Percentiles rank a stretch among this genome's conserved stretches.
These are phyloP conservation scores for Durio zibethinus DNA, from an alignment of 345 rosid species.

Conservation along the genomic window DNA sequence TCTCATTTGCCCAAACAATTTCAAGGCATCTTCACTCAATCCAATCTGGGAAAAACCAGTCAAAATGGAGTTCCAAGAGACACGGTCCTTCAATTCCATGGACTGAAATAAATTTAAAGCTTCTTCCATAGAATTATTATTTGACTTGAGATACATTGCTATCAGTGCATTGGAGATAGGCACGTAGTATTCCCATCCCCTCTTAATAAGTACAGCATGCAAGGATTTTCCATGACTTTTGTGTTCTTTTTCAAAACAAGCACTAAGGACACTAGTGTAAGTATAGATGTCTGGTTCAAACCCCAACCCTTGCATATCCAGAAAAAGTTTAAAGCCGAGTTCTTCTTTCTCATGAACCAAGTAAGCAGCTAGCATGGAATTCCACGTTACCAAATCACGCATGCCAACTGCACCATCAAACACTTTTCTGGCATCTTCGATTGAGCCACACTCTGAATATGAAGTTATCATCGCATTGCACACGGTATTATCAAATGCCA, in stretches of 20 bases:
- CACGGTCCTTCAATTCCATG: conserved; percentile 55
- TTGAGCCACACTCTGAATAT: conserved; percentile 60
- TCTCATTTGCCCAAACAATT: conserved; percentile 50
- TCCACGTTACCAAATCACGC: conserved; percentile 68
- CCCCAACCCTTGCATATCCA: conserved; percentile 43
- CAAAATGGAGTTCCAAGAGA: conserved; percentile 73
- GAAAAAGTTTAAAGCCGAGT: conserved; percentile 45
- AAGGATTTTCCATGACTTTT: conserved; percentile 45
- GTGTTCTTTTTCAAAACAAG: conserved; percentile 42
- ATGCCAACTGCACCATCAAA: conserved; percentile 42
- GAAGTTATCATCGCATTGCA: conserved; percentile 61
- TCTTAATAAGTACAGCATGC: conserved; percentile 60
- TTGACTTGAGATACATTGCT: conserved; percentile 55
- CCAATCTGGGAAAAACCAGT: conserved; percentile 65
- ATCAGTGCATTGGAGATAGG: conserved; percentile 59
- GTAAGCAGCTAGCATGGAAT: conserved; percentile 66
- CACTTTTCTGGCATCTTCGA: conserved; percentile 48
- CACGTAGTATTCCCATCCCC: conserved; percentile 52
- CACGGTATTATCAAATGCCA: conserved; percentile 41
- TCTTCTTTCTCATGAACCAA: conserved; percentile 46
- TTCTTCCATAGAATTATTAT: conserved; percentile 45
- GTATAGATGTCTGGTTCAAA: conserved; percentile 59
- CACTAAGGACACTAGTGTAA: conserved; percentile 60
- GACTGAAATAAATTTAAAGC: conserved; percentile 46
- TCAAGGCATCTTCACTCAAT: conserved; percentile 50